Evolutionary conservation across 495 filamentous ascomycete genomes (phyloP).

Genomic region (Aspergillus cavernicola): DNA sequence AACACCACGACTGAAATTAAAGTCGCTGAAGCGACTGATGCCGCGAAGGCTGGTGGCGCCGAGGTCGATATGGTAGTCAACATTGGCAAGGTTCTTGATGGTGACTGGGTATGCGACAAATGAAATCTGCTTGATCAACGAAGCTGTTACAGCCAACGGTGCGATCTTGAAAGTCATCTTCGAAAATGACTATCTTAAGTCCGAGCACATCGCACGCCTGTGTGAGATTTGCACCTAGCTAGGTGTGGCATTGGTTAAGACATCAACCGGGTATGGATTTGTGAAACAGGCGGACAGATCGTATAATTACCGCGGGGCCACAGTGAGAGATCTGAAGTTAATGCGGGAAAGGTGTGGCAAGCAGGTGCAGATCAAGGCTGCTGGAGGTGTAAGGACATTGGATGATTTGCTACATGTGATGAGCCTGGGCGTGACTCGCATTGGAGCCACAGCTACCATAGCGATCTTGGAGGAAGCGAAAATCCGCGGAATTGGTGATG

Average conservation of each 20-base stretch:
- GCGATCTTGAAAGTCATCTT: constrained; percentile 58
- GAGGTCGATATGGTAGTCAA: constrained; percentile 63
- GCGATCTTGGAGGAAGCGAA: constrained; percentile 53
- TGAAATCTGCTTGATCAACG: constrained; percentile 49
- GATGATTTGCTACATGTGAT: constrained; percentile 35
- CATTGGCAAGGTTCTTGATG: constrained; percentile 50
- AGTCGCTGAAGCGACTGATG: constrained; percentile 47
- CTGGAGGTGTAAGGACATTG: constrained; percentile 46
- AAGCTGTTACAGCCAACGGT: constrained; percentile 33
- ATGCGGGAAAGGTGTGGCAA: constrained; percentile 47
- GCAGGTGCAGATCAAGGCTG: constrained; percentile 53
- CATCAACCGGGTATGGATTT: constrained; percentile 56
- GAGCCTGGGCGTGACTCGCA: constrained; percentile 36
- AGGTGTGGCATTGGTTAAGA: constrained; percentile 54
- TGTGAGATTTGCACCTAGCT: constrained; percentile 49
- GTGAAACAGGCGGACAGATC: constrained; percentile 47
- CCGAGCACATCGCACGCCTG: constrained; percentile 43
- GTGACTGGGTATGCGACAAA: constrained; percentile 52
- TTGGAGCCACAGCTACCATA: constrained; percentile 53
- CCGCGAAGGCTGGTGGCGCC: constrained; percentile 40
- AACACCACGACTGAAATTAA: constrained; percentile 53
- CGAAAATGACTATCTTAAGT: constrained; percentile 47
- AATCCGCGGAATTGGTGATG: constrained; percentile 44
- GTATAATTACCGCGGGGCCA: constrained; percentile 51
- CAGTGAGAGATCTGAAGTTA: constrained; percentile 44